A percentile compares a stretch with the other conserved stretches of the same genome.
phyloP scores from a whole-genome alignment of 306 rosid genomes.

The Rubus parviflorus region DNA sequence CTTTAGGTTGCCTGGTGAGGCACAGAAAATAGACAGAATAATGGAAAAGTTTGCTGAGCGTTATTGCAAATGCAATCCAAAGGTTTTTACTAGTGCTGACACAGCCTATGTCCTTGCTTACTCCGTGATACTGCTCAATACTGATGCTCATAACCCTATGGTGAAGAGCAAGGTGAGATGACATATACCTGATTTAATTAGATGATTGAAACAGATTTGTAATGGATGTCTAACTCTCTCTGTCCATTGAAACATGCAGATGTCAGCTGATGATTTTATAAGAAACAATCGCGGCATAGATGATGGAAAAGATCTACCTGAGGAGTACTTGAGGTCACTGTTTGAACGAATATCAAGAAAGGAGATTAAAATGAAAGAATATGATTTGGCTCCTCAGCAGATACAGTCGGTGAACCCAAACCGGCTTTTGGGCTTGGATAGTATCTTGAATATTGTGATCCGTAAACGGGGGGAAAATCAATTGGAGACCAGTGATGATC shows the following conservation, averaged over 20 bases:
- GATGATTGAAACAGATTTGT: constrained; percentile 28
- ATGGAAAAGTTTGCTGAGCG: constrained; percentile 99
- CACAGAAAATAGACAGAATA: constrained; percentile 94
- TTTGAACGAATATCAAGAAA: constrained; percentile 85
- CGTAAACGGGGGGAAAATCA: constrained; percentile 64
- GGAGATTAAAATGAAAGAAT: constrained; percentile 98
- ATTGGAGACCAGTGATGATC: constrained; percentile 95
- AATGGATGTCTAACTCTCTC: constrained; percentile 2
- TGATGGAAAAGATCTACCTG: constrained; percentile 96
- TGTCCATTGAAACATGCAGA: constrained; percentile 56
- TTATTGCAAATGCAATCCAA: constrained; percentile 91
- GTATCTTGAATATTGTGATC: constrained; percentile 88
- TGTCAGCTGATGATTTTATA: constrained; percentile 98
- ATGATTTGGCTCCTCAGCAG: constrained; percentile 72
- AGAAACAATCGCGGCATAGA: constrained; percentile 98
- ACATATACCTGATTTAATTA: constrained; percentile 18
- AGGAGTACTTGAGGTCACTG: constrained; percentile 81
- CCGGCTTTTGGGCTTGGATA: constrained; percentile 82
- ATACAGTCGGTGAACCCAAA: constrained; percentile 76
- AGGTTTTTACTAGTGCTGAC: constrained; percentile 94
- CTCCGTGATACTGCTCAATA: constrained; percentile 95
- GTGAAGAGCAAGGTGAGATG: constrained; percentile 88
- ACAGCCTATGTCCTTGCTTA: constrained; percentile 98
- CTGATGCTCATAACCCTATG: constrained; percentile 95
- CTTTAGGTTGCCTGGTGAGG: constrained; percentile 99